These are phyloP conservation scores for Sporisorium reilianum DNA, from an alignment of 1,284 basidiomycete species.

Conservation along the genomic window DNA sequence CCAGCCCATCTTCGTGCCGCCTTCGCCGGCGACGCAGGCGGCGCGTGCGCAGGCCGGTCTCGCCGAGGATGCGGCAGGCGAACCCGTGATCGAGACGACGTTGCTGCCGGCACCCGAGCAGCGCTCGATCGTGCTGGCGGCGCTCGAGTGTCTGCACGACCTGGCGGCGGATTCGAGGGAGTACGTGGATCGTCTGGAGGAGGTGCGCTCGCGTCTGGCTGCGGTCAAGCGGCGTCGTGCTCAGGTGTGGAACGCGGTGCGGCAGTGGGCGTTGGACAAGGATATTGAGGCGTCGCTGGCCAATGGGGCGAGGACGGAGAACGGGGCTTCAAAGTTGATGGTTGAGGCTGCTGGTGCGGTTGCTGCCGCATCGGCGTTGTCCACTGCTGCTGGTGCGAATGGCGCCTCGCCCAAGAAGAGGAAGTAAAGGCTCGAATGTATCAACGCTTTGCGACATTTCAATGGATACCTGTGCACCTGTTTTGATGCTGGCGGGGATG, in stretches of 20 bases:
- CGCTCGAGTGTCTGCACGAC: conserved; percentile 68
- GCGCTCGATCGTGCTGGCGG: conserved; percentile 61
- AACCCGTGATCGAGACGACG: conserved; percentile 48
- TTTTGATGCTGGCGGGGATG: neutral
- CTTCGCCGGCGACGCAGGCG: conserved; percentile 27
- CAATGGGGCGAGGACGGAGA: conserved; percentile 2
- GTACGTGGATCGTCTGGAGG: conserved; percentile 72
- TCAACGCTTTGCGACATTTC: neutral
- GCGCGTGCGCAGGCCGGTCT: conserved; percentile 22
- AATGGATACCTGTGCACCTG: conserved; percentile 2
- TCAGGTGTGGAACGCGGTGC: conserved; percentile 71
- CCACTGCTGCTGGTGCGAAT: conserved; percentile 12
- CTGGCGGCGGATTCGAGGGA: conserved; percentile 72
- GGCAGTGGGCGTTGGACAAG: conserved; percentile 68
- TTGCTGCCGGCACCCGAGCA: conserved; percentile 58
- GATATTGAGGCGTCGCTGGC: conserved; percentile 26
- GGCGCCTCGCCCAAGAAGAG: conserved; percentile 39
- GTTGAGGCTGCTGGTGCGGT: neutral
- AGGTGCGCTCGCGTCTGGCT: conserved; percentile 71
- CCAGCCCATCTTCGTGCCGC: conserved; percentile 43
- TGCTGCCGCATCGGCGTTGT: conserved; percentile 6
- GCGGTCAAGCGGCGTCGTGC: conserved; percentile 71
- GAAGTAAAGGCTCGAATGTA: conserved; percentile 14
- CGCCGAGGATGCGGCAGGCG: conserved; percentile 21
- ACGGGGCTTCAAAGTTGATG: conserved; percentile 1